Percentiles rank a stretch among this genome's conserved stretches.
Evolutionary conservation across 192 early-diverging fungal species (phyloP).

Genomic region (Coemansia sp.): DNA sequence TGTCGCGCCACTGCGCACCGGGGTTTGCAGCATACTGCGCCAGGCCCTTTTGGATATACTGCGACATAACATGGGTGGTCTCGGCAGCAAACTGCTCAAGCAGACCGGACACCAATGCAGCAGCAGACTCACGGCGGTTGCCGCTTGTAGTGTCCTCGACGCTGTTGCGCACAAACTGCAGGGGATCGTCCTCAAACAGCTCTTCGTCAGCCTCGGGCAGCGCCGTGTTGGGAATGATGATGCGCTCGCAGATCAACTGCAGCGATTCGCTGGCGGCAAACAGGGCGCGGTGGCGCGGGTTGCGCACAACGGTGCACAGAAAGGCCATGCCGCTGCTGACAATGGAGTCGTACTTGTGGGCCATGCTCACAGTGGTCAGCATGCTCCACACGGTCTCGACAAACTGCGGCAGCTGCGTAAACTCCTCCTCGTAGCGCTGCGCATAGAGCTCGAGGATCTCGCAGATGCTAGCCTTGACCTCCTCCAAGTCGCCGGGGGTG

Average conservation of each 20-base stretch:
- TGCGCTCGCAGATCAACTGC: constrained; percentile 79
- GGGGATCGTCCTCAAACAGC: constrained; percentile 94
- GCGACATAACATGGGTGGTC: constrained; percentile 78
- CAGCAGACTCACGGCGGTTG: constrained; percentile 87
- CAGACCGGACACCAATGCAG: constrained; percentile 88
- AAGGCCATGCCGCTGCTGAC: constrained; percentile 89
- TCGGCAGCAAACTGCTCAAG: constrained; percentile 82
- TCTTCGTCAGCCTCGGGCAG: constrained; percentile 87
- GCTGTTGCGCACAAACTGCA: constrained; percentile 91
- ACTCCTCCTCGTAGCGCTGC: constrained; percentile 88
- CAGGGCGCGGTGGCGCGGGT: constrained; percentile 63
- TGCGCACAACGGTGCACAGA: constrained; percentile 80
- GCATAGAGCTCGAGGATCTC: constrained; percentile 89
- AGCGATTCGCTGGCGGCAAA: constrained; percentile 74
- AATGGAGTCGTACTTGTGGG: constrained; percentile 79
- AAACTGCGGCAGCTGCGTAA: constrained; percentile 73
- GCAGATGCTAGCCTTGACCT: constrained; percentile 90
- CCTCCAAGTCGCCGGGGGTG: constrained; percentile 76
- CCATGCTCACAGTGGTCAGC: constrained; percentile 66
- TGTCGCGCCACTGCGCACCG: constrained; percentile 80
- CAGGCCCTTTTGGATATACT: constrained; percentile 69
- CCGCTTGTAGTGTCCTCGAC: constrained; percentile 88
- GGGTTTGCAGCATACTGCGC: constrained; percentile 71
- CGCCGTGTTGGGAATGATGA: constrained; percentile 89
- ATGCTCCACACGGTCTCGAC: constrained; percentile 86